Evolutionary conservation across 495 filamentous ascomycete genomes (phyloP).

Genomic region (Aspergillus homomorphus): DNA sequence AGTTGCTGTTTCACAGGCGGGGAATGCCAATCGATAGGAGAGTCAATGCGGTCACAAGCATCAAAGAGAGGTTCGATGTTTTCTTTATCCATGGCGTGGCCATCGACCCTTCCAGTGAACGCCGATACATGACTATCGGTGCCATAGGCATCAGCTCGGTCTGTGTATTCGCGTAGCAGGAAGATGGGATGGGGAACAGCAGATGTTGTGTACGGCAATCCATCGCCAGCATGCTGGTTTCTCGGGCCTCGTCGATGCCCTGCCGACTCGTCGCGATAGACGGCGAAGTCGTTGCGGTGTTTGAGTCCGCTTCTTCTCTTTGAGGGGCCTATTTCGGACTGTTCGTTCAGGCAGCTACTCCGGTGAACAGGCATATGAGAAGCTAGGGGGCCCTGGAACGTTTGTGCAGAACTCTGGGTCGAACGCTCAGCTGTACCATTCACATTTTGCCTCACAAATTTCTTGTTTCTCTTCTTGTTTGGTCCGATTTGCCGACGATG

Average conservation of each 20-base stretch:
- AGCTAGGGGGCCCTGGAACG: conserved; percentile 4
- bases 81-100: conserved; percentile 30
- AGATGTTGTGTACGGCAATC: conserved; percentile 15
- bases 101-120: conserved; percentile 3
- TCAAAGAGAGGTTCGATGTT: conserved; percentile 46
- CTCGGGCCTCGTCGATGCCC: conserved; percentile 12
- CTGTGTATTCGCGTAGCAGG: conserved; percentile 12
- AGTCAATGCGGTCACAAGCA: conserved; percentile 30
- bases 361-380: conserved; percentile 8
- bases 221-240: conserved; percentile 9
- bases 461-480: conserved; percentile 26
- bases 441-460: conserved; percentile 3
- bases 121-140: conserved; percentile 15
- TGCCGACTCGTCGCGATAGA: conserved; percentile 36
- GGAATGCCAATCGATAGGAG: conserved; percentile 28
- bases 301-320: conserved; percentile 16
- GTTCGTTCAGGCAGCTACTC: conserved; percentile 17
- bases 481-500: conserved; percentile 14
- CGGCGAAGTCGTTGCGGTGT: conserved; percentile 25
- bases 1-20: conserved; percentile 29
- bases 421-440: conserved; percentile 1
- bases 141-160: conserved; percentile 6
- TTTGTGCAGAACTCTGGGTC: conserved; percentile 4
- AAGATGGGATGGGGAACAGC: conserved; percentile 26
- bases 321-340: conserved; percentile 31